A percentile compares a stretch with the other conserved stretches of the same genome.
phyloP scores from a whole-genome alignment of 306 rosid species.

The Dryas alaskensis region DNA sequence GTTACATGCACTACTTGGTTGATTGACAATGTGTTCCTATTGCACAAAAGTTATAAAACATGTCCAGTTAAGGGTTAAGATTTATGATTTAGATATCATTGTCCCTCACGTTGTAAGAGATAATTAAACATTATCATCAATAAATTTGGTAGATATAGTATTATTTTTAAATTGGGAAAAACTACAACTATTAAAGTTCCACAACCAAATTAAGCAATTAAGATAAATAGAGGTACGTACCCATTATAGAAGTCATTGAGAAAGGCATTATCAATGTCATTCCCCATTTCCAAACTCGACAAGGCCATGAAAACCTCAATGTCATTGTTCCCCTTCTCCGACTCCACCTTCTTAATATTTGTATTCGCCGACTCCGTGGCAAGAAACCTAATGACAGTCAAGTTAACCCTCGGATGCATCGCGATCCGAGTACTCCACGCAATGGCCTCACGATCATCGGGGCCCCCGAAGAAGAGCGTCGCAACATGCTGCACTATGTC shows the following conservation, averaged over 20 bases:
- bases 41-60: no score
- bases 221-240: constrained; percentile 15
- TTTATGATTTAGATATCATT: no score
- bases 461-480: constrained; percentile 74
- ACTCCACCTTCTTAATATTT: constrained; percentile 21
- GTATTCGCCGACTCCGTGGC: constrained; percentile 18
- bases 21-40: no score
- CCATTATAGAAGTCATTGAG: constrained; percentile 74
- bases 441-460: constrained; percentile 83
- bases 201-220: not conserved
- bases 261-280: constrained; percentile 62
- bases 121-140: no score
- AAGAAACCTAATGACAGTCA: constrained; percentile 66
- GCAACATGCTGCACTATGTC: constrained; percentile 60
- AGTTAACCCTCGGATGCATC: constrained; percentile 40
- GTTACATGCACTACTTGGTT: no score
- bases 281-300: constrained; percentile 46
- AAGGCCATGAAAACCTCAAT: constrained; percentile 55
- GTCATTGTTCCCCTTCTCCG: constrained; percentile 30
- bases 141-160: no score
- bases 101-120: no score
- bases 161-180: not conserved
- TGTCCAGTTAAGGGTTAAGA: no score
- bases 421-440: constrained; percentile 84
- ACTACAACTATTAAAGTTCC: no score